Conservation (phyloP, 2,329 filamentous ascomycete genomes). For the Neofusicoccum sp. region DNA sequence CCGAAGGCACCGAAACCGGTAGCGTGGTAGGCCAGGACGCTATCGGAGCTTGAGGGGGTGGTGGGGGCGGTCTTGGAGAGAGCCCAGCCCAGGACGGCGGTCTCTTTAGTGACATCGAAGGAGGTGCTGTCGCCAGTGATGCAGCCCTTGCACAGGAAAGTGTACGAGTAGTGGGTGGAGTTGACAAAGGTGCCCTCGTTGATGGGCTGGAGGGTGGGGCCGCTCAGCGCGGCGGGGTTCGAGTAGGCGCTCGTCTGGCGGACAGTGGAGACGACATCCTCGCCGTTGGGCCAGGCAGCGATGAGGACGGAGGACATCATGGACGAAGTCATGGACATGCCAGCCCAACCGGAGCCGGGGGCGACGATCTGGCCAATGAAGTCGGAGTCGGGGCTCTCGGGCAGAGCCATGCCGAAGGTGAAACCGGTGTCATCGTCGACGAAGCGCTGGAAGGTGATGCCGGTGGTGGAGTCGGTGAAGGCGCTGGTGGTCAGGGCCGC, state of each 20-base stretch:
- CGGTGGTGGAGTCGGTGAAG: conserved; percentile 31
- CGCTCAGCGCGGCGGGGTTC: conserved; percentile 44
- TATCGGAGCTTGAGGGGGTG: conserved; percentile 25
- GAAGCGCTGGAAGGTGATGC: conserved; percentile 33
- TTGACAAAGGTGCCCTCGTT: conserved; percentile 54
- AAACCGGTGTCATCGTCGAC: conserved; percentile 40
- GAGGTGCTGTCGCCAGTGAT: conserved; percentile 30
- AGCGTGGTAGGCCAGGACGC: conserved; percentile 31
- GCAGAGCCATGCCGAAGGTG: conserved; percentile 52
- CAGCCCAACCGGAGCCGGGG: conserved; percentile 52
- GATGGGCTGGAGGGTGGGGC: conserved; percentile 46
- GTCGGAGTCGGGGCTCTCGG: conserved; percentile 49
- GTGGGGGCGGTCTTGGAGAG: conserved; percentile 28
- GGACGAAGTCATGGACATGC: conserved; percentile 47
- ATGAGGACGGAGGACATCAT: conserved; percentile 53
- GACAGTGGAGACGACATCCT: conserved; percentile 48
- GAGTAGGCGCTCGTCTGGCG: conserved; percentile 50
- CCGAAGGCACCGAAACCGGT: conserved; percentile 36
- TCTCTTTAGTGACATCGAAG: conserved; percentile 24
- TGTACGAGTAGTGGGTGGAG: conserved; percentile 54
- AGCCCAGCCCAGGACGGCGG: conserved; percentile 35
- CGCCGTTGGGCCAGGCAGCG: conserved; percentile 54
- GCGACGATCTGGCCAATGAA: conserved; percentile 53
- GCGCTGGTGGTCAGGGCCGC: conserved; percentile 8
- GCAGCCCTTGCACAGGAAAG: conserved; percentile 51